phyloP scores from a whole-genome alignment of 495 filamentous ascomycete species.

The Neurospora sublineolata region DNA sequence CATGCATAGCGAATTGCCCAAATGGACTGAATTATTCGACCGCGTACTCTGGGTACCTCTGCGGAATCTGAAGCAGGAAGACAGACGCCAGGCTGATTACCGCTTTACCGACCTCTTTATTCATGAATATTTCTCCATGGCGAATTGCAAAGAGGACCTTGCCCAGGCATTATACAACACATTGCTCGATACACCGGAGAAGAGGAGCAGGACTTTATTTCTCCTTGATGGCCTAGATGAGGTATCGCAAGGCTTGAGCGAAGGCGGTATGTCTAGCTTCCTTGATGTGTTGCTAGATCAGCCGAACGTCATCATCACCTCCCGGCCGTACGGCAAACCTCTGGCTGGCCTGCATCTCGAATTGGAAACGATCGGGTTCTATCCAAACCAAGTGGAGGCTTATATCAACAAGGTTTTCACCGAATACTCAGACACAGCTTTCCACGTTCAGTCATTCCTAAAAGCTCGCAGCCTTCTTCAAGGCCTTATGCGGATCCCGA shows the following conservation, averaged over 20 bases:
- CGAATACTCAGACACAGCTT: conserved; percentile 9
- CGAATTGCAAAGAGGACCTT: conserved; percentile 1
- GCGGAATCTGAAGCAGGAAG: conserved; percentile 19
- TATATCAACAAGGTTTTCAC: conserved; percentile 16
- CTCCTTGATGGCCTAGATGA: conserved; percentile 35
- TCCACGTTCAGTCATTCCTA: conserved; percentile 25
- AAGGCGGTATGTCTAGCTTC: conserved; percentile 12
- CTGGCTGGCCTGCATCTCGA: conserved; percentile 12
- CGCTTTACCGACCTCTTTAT: conserved; percentile 15
- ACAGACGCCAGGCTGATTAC: conserved; percentile 4
- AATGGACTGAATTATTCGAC: conserved; percentile 23
- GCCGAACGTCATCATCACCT: conserved; percentile 27
- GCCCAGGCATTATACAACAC: conserved; percentile 1
- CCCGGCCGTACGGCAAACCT: conserved; percentile 21
- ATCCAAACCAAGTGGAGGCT: conserved; percentile 20
- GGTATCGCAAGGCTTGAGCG: conserved; percentile 19
- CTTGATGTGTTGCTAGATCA: conserved; percentile 24
- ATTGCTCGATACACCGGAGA: conserved; percentile 6
- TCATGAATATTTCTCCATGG: conserved; percentile 16
- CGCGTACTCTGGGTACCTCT: conserved; percentile 30
- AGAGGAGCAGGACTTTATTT: conserved; percentile 19
- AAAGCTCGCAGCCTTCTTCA: conserved; percentile 21
- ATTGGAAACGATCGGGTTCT: conserved; percentile 26
- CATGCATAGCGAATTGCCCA: conserved; percentile 1
- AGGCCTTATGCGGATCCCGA: conserved; percentile 32